Base-by-base conservation (phyloP, 2,329 filamentous ascomycete species). In the Botryotinia calthae region DNA sequence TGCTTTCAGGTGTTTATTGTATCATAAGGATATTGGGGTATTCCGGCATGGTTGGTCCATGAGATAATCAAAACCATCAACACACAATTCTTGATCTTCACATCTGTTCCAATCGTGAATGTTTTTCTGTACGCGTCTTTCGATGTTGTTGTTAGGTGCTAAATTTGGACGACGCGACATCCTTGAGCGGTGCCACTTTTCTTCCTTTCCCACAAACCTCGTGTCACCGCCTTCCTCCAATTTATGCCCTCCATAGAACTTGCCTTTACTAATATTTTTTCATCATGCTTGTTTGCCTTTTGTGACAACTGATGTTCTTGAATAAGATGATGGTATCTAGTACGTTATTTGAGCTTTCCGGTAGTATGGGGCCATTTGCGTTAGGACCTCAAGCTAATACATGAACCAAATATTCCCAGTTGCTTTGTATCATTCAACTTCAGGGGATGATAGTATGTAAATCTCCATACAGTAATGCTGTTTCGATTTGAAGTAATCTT, bases 1-100 rank as follows among this genome's bases (percentile, higher is more conserved):
- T 72, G 67, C 67, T 73, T 77, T 78, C 74, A 44, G 77, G 77
- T 78, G 77, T 78, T 79, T 73, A 75, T 76, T 79, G 77, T 79
- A 79, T 77, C 77, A 79, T 78, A 78, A 59, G 76, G 74, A 76
- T 76, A 75, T 76, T 68, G 74, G 77, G 77, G 73, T 71, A 73
- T 70, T 75, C 72, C 65, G 72, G 73, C 76, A 76, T 78, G 76
- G 75, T 75, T 75, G 76, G 69, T 74, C 73, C 74, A 73, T 75
- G 75, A 72, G 73, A 76, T 76, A 76, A 78, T 76, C 72, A 74
- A 76, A 69, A 70, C 31, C 58, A 51, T 72, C 46, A 69, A 72
- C 34, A 61, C 42, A 62, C 63, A n/a, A 31, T 69, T 69, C 31
- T 69, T 69, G 31, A 59, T 48, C 34, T 62, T 59, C 18, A 22